Base-by-base conservation (phyloP, 2,329 filamentous ascomycete genomes). In the Didymellaceae sp. region DNA sequence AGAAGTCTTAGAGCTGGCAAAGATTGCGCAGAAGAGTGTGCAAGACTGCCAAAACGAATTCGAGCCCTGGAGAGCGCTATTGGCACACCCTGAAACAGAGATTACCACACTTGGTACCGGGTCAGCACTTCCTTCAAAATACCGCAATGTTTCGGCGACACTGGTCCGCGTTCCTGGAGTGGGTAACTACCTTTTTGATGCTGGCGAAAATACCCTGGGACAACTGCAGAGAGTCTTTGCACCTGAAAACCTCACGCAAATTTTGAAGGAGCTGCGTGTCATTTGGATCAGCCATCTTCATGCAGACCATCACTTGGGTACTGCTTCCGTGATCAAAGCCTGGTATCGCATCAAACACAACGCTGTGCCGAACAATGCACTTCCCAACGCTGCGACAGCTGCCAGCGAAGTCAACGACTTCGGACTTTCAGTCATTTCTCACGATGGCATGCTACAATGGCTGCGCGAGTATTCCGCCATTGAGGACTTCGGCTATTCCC, bases 221-320 rank as follows among this genome's bases (percentile, higher is more conserved):
- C 92, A 97, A 70, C 77, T 99, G 30, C 85, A 84, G 50, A 88
- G 94, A 41, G 79, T 89, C 0, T 93, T 89, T 63, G 80, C 82
- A 5, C 76, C 80, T 0, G 79, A 85, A 4, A 82, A 90, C 57
- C 77, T 93, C 3, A 78, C 78, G 21, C 79, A 86, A n/a, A 80
- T 96, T 10, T 77, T 99, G n/a, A 81, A 79, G 52, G 86, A 95
- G 56, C 79, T 99, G 33, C 87, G 86, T 45, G 84, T 86, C 60
- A 87, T 99, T 56, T 96, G 91, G 85, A 94, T 99, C 74, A 96
- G 90, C 72, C 94, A 99, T 75, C 79, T 96, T 55, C 94, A 99
- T 73, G 94, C 94, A 4, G 94, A 99, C 75, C 94, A 99, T 74
- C 94, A 97, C 68, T 82, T 99, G 16, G 94, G 94, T 21, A 89